These are phyloP conservation scores for Spinellus fusiger DNA, from an alignment of 192 early-diverging fungal genomes.

Conservation along the genomic window DNA sequence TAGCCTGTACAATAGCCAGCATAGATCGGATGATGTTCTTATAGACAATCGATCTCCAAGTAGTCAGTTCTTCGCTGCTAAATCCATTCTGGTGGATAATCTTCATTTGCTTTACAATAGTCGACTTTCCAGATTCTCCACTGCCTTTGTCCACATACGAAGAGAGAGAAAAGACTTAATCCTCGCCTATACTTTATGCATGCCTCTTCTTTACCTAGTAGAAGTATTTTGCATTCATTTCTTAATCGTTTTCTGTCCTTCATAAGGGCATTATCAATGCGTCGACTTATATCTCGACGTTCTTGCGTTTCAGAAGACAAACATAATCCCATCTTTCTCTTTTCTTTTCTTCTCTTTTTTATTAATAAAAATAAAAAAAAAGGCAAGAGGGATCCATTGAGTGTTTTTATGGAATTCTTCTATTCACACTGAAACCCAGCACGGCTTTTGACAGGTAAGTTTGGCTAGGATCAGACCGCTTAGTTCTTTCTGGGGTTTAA, in stretches of 20 bases:
- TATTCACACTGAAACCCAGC: too few species aligned
- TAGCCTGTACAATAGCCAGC: constrained; percentile 62
- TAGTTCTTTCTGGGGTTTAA: too few species aligned
- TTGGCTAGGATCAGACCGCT: too few species aligned
- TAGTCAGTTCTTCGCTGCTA: constrained; percentile 32
- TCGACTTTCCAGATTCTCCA: constrained; percentile 51
- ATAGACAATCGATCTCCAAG: constrained; percentile 70
- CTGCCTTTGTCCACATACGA: constrained; percentile 26
- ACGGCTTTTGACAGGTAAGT: too few species aligned
- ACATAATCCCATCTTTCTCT: constrained; percentile 9
- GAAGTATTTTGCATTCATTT: constrained; percentile 62
- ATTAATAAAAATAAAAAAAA: not conserved
- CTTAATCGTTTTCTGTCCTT: constrained; percentile 49
- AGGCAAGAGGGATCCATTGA: not conserved
- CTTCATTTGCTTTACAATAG: constrained; percentile 47
- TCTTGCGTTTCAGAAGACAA: constrained; percentile 6
- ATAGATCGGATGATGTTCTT: constrained; percentile 82
- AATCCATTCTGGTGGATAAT: constrained; percentile 20
- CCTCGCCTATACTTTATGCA: not conserved
- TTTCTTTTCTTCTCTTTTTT: not conserved
- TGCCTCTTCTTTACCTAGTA: constrained; percentile 44
- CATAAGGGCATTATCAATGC: constrained; percentile 55
- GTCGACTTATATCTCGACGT: constrained; percentile 2
- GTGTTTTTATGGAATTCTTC: too few species aligned
- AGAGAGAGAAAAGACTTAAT: too few species aligned